phyloP scores from a whole-genome alignment of 129 eudicot species.

The Lactuca sativa region DNA sequence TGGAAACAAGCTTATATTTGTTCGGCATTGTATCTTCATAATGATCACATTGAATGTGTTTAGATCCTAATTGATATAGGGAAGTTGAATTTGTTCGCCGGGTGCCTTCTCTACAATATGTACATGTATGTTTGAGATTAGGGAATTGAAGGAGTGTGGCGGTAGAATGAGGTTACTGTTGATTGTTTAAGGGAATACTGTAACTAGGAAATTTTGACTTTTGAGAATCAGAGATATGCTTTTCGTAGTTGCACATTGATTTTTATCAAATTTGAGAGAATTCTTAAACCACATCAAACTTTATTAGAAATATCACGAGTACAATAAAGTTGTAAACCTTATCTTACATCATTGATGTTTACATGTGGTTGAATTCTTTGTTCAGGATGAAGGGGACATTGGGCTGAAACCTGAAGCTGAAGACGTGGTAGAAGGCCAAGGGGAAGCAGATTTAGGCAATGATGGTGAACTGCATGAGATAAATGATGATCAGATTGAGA shows the following conservation, averaged over 20 bases:
- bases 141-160: background rate
- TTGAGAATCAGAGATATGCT: no score
- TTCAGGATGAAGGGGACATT: slow-evolving; percentile 82
- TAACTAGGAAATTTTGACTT: no score
- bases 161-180: background rate
- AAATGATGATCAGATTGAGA: slow-evolving; percentile 69
- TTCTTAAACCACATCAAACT: no score
- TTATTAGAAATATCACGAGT: no score
- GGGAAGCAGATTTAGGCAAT: slow-evolving; percentile 81
- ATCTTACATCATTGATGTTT: slow-evolving; percentile 1
- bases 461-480: slow-evolving; percentile 70
- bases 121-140: background rate
- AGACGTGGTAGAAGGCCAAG: slow-evolving; percentile 83
- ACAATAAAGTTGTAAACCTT: no score
- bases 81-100: background rate
- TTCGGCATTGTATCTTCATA: background rate
- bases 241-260: no score
- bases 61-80: background rate
- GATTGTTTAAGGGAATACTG: background rate
- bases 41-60: background rate
- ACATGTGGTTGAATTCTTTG: slow-evolving; percentile 8
- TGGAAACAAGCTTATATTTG: background rate
- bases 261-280: no score
- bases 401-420: slow-evolving; percentile 63
- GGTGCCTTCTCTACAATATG: background rate